A percentile compares a stretch with the other conserved stretches of the same genome.
Evolutionary conservation across 805 yeast species (phyloP).

Genomic region (Nakazawaea peltata): DNA sequence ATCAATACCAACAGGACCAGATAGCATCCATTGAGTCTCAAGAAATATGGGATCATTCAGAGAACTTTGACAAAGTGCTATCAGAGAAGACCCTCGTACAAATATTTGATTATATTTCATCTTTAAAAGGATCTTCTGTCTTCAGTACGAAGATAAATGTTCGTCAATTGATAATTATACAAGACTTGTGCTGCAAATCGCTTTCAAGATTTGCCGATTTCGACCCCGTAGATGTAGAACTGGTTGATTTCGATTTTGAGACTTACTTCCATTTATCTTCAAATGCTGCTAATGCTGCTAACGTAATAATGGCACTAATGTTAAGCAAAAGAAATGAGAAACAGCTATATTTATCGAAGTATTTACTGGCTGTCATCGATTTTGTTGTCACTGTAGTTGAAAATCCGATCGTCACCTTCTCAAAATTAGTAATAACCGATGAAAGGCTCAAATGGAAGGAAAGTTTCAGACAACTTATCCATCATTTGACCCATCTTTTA

Average conservation of each 20-base stretch:
- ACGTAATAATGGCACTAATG: conserved; percentile 31
- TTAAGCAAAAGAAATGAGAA: conserved; percentile 33
- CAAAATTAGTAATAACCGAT: conserved; percentile 6
- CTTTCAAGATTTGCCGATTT: conserved; percentile 17
- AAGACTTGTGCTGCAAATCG: conserved; percentile 22
- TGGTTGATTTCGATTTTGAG: neutral
- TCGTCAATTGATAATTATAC: conserved; percentile 20
- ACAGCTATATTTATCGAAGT: conserved; percentile 36
- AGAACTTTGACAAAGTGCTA: no score
- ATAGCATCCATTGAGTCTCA: no score
- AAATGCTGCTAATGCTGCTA: conserved; percentile 25
- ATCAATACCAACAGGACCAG: no score
- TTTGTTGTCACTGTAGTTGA: conserved; percentile 28
- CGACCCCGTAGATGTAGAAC: conserved; percentile 11
- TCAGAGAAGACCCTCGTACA: no score
- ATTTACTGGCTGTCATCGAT: conserved; percentile 30
- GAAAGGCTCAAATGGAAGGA: neutral
- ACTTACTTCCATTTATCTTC: conserved; percentile 11
- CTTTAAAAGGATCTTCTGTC: no score
- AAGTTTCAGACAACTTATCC: neutral
- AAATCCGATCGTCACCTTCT: conserved; percentile 18
- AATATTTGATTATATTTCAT: no score
- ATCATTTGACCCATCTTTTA: conserved; percentile 11
- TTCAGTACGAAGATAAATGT: no score
- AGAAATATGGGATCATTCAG: no score